Percentiles rank a stretch among this genome's conserved stretches.
Evolutionary conservation across 352 stramenopile genomes (phyloP).

Genomic region (Pythium rishiriense): DNA sequence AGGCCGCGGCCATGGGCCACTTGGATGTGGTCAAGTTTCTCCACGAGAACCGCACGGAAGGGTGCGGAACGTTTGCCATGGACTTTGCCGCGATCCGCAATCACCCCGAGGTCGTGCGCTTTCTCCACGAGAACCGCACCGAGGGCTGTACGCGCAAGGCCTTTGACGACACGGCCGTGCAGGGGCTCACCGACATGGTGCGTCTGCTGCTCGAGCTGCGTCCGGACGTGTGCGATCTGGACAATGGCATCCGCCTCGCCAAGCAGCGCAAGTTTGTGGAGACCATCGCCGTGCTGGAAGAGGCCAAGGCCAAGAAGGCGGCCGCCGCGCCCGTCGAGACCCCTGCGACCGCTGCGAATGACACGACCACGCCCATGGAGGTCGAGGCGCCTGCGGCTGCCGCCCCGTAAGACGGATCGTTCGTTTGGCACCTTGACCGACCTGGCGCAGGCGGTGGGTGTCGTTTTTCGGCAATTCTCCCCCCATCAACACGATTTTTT

Average conservation of each 20-base stretch:
- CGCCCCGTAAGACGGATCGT: not conserved
- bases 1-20: slow-evolving; percentile 32
- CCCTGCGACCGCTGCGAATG: not conserved
- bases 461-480: too few species aligned
- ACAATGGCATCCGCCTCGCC: slow-evolving; percentile 44
- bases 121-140: slow-evolving; percentile 48
- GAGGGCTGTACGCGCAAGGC: slow-evolving; percentile 55
- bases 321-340: slow-evolving; percentile 4
- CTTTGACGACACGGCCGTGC: slow-evolving; percentile 46
- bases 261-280: slow-evolving; percentile 41
- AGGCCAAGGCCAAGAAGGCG: slow-evolving; percentile 15
- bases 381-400: not conserved
- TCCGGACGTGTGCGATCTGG: slow-evolving; percentile 35
- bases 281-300: slow-evolving; percentile 28
- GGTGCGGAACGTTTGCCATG: slow-evolving; percentile 58
- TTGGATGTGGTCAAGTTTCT: slow-evolving; percentile 36
- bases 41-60: slow-evolving; percentile 34
- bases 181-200: slow-evolving; percentile 45
- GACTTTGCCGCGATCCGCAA: slow-evolving; percentile 46
- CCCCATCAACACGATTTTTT: too few species aligned
- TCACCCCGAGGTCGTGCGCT: slow-evolving; percentile 47
- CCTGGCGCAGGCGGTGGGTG: not conserved
- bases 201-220: slow-evolving; percentile 40
- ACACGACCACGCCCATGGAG: not conserved
- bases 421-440: not conserved